Base-by-base conservation (phyloP, 192 early-diverging fungal genomes). In the Gaertneriomyces sp. region DNA sequence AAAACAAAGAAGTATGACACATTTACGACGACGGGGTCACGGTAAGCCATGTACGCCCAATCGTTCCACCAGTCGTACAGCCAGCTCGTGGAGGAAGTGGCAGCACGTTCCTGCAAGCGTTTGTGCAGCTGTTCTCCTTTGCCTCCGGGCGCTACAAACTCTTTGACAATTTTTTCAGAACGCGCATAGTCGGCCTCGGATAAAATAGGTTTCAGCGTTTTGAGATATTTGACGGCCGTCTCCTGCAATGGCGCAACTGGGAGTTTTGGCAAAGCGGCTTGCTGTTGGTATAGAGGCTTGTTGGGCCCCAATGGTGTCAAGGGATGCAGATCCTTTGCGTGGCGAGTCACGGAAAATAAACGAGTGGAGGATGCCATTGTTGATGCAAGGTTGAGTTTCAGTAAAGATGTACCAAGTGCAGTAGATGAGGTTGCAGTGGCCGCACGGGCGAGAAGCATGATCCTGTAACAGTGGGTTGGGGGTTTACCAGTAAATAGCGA, bases 21-120 rank as follows among this genome's bases (percentile, higher is more conserved):
- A 68, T 91, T 90, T 70, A 96, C 82, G 45, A 93, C 91, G n/a
- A 95, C 91, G 10, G 95, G 92, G 69, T 99, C 96, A 60, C 95
- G 88, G 82, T 96, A 98, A 33, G 85, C 90, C 74, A 79, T 79
- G 78, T 99, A 99, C 7, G 93, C 91, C 53, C 90, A 82, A 58
- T 94, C 93, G 70, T 92, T 91, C 96, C 96, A 99, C 96, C 96
- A 99, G 69, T 94, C 93, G 73, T 89, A 92, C 53, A 96, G 64
- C 82, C 94, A 99, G 81, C 91, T 92, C 41, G 84, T 83, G 53
- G 87, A 82, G 53, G 83, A 85, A 20, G 89, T 85, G 70, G 86
- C 80, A 19, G 84, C 88, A 50, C 89, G 84, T 60, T 87, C 88
- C 52, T 89, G 51, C 51, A 99, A 79, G 57, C 95, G 86, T 69